A percentile compares a stretch with the other conserved stretches of the same genome.
Conservation (phyloP, 2,329 filamentous ascomycete genomes). For the Didymella glomerata region DNA sequence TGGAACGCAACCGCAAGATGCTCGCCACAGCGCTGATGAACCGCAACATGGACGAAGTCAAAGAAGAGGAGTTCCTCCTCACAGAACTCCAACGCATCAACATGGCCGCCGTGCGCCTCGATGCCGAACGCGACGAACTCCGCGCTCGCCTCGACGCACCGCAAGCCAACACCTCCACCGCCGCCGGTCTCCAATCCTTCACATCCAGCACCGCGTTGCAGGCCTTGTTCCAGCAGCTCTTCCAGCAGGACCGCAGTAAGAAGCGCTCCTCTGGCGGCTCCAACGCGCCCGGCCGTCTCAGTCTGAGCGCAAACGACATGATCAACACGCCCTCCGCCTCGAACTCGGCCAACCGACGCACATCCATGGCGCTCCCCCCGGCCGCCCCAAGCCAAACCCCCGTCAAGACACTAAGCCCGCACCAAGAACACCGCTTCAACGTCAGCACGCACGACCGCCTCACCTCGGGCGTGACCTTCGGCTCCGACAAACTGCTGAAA, state of each 20-base stretch:
- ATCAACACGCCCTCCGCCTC: conserved; percentile 47
- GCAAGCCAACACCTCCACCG: conserved; percentile 58
- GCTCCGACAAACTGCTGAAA: conserved; percentile 82
- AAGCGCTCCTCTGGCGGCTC: conserved; percentile 68
- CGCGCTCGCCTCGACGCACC: conserved; percentile 89
- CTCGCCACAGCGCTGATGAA: conserved; percentile 82
- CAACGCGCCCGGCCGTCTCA: conserved; percentile 48
- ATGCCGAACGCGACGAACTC: conserved; percentile 86
- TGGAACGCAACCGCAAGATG: conserved; percentile 82
- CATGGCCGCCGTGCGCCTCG: conserved; percentile 82
- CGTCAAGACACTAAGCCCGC: conserved; percentile 66
- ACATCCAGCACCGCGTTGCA: conserved; percentile 82
- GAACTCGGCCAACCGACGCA: conserved; percentile 47
- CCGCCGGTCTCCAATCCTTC: conserved; percentile 63
- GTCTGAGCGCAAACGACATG: conserved; percentile 49
- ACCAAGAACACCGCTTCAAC: conserved; percentile 82
- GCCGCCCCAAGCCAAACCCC: conserved; percentile 49
- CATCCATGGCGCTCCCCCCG: conserved; percentile 37
- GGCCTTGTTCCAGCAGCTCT: conserved; percentile 80
- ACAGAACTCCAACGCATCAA: conserved; percentile 92
- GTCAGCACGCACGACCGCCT: conserved; percentile 87
- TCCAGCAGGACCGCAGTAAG: conserved; percentile 85
- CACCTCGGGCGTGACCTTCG: conserved; percentile 86
- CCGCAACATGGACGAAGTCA: conserved; percentile 84
- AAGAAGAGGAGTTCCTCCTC: conserved; percentile 89